phyloP scores from a whole-genome alignment of 2,329 filamentous ascomycete species.

The Trichothecium sympodiale region DNA sequence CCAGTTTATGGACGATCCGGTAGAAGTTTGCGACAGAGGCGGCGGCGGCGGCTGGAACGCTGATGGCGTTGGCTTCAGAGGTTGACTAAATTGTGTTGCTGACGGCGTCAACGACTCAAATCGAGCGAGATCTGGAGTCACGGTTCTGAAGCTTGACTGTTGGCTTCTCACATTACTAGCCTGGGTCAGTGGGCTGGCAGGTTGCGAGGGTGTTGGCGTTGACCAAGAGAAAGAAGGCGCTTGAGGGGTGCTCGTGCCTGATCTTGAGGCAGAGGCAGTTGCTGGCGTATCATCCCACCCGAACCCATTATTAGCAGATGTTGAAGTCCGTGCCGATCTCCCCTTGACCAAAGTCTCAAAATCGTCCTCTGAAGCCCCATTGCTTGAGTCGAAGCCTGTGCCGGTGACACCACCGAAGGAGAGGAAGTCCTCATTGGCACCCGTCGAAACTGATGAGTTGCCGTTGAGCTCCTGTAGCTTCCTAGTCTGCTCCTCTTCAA shows the following conservation, averaged over 20 bases:
- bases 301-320: constrained; percentile 23
- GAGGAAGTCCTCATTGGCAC: constrained; percentile 54
- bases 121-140: constrained; percentile 45
- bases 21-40: constrained; percentile 4
- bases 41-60: constrained; percentile 15
- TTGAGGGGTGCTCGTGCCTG: constrained; percentile 25
- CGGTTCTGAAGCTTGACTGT: constrained; percentile 37
- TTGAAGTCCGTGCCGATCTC: constrained; percentile 11
- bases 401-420: constrained; percentile 59
- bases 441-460: constrained; percentile 35
- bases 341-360: constrained; percentile 89
- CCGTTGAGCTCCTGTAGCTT: constrained; percentile 79
- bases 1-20: constrained; percentile 38
- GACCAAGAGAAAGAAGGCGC: constrained; percentile 52
- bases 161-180: constrained; percentile 24
- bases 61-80: constrained; percentile 33
- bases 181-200: constrained; percentile 18
- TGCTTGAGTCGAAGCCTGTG: constrained; percentile 39
- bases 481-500: constrained; percentile 80
- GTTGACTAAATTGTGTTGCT: constrained; percentile 52
- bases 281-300: constrained; percentile 37
- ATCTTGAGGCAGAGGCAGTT: constrained; percentile 22
- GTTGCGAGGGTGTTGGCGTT: constrained; percentile 35
- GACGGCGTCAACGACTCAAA: constrained; percentile 47
- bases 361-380: constrained; percentile 53